A percentile compares a stretch with the other conserved stretches of the same genome.
phyloP scores from a whole-genome alignment of 2,329 filamentous ascomycete species.

The Capronia americana region DNA sequence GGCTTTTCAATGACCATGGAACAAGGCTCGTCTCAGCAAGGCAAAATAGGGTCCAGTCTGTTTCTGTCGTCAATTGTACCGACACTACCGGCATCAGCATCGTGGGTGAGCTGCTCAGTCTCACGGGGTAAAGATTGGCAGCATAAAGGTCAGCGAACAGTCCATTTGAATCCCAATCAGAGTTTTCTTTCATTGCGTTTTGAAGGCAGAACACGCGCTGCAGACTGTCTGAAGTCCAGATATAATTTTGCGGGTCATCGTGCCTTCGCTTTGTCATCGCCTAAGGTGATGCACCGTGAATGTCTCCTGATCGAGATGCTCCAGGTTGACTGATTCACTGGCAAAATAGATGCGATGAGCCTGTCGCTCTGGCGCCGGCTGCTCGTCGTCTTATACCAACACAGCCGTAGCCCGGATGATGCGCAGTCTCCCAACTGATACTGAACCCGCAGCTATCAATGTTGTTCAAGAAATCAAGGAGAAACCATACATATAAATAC shows the following conservation, averaged over 20 bases:
- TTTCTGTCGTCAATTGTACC: not conserved
- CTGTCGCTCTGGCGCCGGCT: not conserved
- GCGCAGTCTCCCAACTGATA: not conserved
- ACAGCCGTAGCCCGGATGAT: not conserved
- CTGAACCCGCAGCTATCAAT: not conserved
- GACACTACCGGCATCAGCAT: not conserved
- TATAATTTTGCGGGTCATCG: not conserved
- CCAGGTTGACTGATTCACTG: not conserved
- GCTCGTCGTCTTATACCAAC: not conserved
- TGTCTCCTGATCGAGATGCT: not conserved
- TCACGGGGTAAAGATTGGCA: not conserved
- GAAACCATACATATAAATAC: not conserved
- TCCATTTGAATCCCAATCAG: not conserved
- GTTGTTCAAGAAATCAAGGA: not conserved
- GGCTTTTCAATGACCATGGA: not conserved
- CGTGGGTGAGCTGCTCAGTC: not conserved
- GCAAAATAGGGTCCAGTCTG: not conserved
- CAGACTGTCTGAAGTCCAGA: not conserved
- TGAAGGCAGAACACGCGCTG: not conserved
- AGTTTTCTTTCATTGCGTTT: not conserved
- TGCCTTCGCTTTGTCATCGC: not conserved
- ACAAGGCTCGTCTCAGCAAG: not conserved
- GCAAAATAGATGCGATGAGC: not conserved
- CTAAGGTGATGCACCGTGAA: not conserved
- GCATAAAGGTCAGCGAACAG: not conserved